Evolutionary conservation across 163 green algal species (phyloP).

Genomic region (Coccomyxa subellipsoidea): DNA sequence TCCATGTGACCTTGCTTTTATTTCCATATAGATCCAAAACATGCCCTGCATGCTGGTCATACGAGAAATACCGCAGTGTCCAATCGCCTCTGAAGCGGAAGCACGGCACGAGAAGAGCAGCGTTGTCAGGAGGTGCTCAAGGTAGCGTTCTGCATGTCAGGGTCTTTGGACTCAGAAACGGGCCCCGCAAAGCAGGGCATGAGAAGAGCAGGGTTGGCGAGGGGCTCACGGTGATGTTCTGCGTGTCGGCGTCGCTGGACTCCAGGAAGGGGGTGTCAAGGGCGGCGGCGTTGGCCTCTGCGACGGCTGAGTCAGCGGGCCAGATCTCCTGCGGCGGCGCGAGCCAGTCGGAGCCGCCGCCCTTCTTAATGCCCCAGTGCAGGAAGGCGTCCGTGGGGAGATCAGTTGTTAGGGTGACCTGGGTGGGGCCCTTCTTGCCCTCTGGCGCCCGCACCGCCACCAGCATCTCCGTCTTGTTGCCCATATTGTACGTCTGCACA

Average conservation of each 20-base stretch:
- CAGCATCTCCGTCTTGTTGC: constrained; percentile 69
- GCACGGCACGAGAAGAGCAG: too few species aligned
- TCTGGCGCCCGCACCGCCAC: constrained; percentile 61
- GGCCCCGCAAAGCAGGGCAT: too few species aligned
- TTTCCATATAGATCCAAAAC: too few species aligned
- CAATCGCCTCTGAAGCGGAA: too few species aligned
- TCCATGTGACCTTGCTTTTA: too few species aligned
- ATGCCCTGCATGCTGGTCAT: too few species aligned
- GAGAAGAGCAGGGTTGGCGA: neutral
- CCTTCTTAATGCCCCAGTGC: constrained; percentile 80
- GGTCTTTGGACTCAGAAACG: too few species aligned
- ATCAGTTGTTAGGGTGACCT: constrained; percentile 70
- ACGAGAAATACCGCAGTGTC: too few species aligned
- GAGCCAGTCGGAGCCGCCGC: constrained; percentile 58
- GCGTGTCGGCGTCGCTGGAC: constrained; percentile 20
- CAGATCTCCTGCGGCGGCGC: constrained; percentile 29
- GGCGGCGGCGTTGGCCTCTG: constrained; percentile 33
- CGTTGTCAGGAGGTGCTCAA: too few species aligned
- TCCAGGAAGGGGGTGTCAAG: constrained; percentile 55
- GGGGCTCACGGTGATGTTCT: neutral
- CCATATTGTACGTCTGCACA: constrained; percentile 59
- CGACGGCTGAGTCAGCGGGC: constrained; percentile 12
- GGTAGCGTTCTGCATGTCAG: too few species aligned
- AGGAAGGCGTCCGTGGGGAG: constrained; percentile 61
- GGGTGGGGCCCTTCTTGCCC: constrained; percentile 27